These are phyloP conservation scores for Trichoderma lentiforme DNA, from an alignment of 2,329 filamentous ascomycete genomes.

Conservation along the genomic window DNA sequence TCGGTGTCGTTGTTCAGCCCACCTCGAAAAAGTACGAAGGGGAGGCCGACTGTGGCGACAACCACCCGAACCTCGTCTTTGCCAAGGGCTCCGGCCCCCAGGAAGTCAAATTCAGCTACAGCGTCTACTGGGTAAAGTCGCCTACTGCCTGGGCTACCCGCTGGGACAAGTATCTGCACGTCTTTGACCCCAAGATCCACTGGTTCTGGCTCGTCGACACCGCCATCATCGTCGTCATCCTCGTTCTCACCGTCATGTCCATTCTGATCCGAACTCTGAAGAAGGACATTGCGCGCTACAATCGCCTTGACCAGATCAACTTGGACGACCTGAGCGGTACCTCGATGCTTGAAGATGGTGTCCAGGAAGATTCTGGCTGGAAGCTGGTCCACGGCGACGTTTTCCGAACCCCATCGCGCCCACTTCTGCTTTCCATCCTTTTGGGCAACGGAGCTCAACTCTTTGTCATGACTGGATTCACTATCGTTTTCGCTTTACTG, in stretches of 20 bases:
- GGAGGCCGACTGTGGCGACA: slow-evolving; percentile 61
- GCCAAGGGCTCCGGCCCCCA: slow-evolving; percentile 52
- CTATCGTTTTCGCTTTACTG: slow-evolving; percentile 87
- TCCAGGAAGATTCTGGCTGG: slow-evolving; percentile 98
- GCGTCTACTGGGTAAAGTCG: slow-evolving; percentile 83
- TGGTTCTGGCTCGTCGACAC: slow-evolving; percentile 99
- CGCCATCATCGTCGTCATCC: slow-evolving; percentile 87
- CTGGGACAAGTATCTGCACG: slow-evolving; percentile 98
- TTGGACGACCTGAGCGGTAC: slow-evolving; percentile 84
- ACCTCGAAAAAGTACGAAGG: slow-evolving; percentile 62
- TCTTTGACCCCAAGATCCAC: slow-evolving; percentile 96
- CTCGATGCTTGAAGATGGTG: slow-evolving; percentile 78
- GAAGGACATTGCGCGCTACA: slow-evolving; percentile 96
- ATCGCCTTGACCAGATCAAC: slow-evolving; percentile 85
- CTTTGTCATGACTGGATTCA: slow-evolving; percentile 95
- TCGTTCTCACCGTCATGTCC: slow-evolving; percentile 88
- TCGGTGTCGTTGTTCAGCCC: slow-evolving; percentile 86
- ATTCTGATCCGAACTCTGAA: slow-evolving; percentile 82
- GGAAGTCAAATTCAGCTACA: slow-evolving; percentile 82
- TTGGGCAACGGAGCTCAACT: slow-evolving; percentile 93
- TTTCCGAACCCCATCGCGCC: slow-evolving; percentile 81
- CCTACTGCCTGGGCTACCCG: slow-evolving; percentile 89
- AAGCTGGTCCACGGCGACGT: slow-evolving; percentile 97
- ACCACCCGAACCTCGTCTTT: slow-evolving; percentile 59
- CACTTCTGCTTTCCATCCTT: slow-evolving; percentile 80